Evolutionary conservation across 139 green algal species (phyloP).

Genomic region (Pleodorina starrii): DNA sequence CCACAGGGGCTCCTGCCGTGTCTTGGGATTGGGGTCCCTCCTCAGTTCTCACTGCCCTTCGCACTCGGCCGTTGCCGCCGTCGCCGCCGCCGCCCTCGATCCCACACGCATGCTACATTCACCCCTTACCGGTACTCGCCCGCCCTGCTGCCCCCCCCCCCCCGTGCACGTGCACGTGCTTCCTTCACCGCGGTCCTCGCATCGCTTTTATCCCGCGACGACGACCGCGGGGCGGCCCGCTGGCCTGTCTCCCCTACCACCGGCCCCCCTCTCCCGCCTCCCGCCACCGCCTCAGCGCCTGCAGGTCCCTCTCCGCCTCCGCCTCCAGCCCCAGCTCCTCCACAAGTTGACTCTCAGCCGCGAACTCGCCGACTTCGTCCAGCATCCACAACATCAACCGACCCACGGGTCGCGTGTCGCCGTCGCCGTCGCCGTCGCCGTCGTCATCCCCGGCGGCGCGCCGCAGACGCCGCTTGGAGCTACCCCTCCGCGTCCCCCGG

Average conservation of each 20-base stretch:
- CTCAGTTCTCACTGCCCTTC: no score
- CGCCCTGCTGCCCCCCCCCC: background rate
- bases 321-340: background rate
- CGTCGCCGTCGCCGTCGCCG: no score
- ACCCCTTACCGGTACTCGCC: background rate
- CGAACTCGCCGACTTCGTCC: background rate
- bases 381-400: conserved; percentile 1
- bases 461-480: no score
- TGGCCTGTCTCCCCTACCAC: background rate
- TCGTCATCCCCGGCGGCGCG: no score
- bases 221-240: background rate
- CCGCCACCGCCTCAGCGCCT: background rate
- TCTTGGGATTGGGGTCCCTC: no score
- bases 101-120: no score
- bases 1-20: no score
- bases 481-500: no score
- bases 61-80: no score
- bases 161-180: background rate
- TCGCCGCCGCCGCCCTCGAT: no score
- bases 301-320: background rate
- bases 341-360: background rate
- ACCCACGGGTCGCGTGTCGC: no score
- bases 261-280: background rate
- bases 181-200: background rate
- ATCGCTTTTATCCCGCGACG: background rate